A percentile compares a stretch with the other conserved stretches of the same genome.
Evolutionary conservation across 2,329 filamentous ascomycete genomes (phyloP).

Genomic region (Cladorrhinum sp.): DNA sequence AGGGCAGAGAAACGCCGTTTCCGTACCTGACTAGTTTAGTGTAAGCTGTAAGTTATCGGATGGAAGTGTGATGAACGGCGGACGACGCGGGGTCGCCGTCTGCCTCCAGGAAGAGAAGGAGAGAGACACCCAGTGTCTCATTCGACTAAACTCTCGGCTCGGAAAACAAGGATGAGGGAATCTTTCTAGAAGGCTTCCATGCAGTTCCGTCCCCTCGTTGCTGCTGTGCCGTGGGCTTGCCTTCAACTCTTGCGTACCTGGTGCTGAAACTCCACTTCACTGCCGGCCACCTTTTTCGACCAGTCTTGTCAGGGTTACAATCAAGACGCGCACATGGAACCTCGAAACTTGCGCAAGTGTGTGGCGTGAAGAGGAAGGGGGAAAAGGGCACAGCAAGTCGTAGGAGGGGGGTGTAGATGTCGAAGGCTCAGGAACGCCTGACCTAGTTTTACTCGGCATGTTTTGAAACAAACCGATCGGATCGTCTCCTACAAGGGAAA

Average conservation of each 20-base stretch:
- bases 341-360: neutral
- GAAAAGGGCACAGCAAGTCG: too few relatives aligned
- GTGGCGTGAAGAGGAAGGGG: constrained; percentile 3
- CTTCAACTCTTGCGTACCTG: too few relatives aligned
- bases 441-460: constrained; percentile 7
- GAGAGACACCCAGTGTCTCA: constrained; percentile 1
- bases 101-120: too few relatives aligned
- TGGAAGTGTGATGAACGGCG: neutral
- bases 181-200: constrained; percentile 25
- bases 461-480: constrained; percentile 21
- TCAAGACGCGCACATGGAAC: neutral
- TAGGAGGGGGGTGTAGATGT: too few relatives aligned
- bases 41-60: neutral
- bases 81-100: constrained; percentile 6
- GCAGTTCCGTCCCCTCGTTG: neutral
- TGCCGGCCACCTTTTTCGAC: constrained; percentile 14
- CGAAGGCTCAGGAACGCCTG: constrained; percentile 8
- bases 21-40: neutral
- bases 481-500: neutral
- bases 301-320: constrained; percentile 12
- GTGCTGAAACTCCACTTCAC: constrained; percentile 9
- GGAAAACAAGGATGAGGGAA: constrained; percentile 8
- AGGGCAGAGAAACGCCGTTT: neutral
- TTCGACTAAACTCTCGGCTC: too few relatives aligned
- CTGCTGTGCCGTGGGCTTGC: constrained; percentile 13